Base-by-base conservation (phyloP, 768 basidiomycete species). In the Tricholoma matsutake region DNA sequence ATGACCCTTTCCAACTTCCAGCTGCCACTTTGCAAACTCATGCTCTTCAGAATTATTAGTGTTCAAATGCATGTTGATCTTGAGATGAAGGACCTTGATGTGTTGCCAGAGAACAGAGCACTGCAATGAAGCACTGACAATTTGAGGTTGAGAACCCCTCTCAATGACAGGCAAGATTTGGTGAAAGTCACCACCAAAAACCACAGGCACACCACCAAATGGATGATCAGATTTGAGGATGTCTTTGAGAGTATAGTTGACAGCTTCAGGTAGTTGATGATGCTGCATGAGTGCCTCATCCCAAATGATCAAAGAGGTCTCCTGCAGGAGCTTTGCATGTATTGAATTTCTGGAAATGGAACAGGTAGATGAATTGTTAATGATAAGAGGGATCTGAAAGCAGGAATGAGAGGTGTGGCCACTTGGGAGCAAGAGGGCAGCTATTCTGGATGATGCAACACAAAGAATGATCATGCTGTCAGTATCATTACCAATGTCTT, bases 171-270 rank as follows among this genome's bases (percentile, higher is more conserved):
- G 80, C 1, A 83, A 71, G 2, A 68, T 81, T 62, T 83, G 82
- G 29, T 73, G 72, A 53, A 78, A 82, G 65, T 83, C 79, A 0
- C 79, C 81, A 55, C 76, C 78, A 73, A 82, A 78, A 3, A 82
- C 61, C 0, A 79, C 63, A 35, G 75, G 73, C 6, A 80, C 63
- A 9, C 77, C 79, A 37, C 76, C 80, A 75, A 79, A 83, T 10
- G 69, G 68, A 1, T 54, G 51, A 18, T 72, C 34, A 31, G 55
- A 43, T 25, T 68, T 47, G 0, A 61, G 56, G 2, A 80, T 65
- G 63, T 81, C 77, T 6, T 65, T 59, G 0, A 77, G 54, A 0
- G 73, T 73, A 2, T 69, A 45, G 60, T 82, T 76, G 0, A 82
- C 68, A 43, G 74, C 73, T 61, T 81, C 79, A 14, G 71, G 54